Evolutionary conservation across 345 rosid genomes (phyloP).

Genomic region (Brassica nigra): DNA sequence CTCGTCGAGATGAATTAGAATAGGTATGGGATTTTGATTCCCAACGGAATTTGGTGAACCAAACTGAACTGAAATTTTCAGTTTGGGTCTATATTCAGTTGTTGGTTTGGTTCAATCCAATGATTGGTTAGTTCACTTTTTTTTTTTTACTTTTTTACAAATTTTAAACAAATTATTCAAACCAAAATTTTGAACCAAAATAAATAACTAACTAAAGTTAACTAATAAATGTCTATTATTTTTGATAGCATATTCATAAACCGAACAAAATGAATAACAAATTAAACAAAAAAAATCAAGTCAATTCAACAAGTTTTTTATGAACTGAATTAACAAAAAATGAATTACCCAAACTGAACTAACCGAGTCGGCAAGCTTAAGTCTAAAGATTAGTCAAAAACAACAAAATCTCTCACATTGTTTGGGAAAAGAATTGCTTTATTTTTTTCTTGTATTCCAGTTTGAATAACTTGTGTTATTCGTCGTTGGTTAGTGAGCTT

Average conservation of each 20-base stretch:
- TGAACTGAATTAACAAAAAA: no score
- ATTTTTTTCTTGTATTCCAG: not conserved
- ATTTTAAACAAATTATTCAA: not conserved
- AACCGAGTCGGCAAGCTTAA: not conserved
- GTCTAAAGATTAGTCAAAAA: not conserved
- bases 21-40: not conserved
- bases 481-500: not conserved
- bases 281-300: no score
- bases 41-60: not conserved
- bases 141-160: not conserved
- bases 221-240: no score
- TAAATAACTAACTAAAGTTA: not conserved
- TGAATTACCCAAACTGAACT: no score
- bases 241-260: no score
- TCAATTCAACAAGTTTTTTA: no score
- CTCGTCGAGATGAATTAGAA: slow-evolving; percentile 5
- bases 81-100: not conserved
- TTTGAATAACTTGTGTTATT: not conserved
- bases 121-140: not conserved
- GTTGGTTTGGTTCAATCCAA: not conserved
- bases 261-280: no score
- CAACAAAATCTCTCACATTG: not conserved
- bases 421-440: not conserved
- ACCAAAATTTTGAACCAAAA: not conserved
- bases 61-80: not conserved